phyloP scores from a whole-genome alignment of 2,329 filamentous ascomycete genomes.

The Ophioceras dolichostomum region DNA sequence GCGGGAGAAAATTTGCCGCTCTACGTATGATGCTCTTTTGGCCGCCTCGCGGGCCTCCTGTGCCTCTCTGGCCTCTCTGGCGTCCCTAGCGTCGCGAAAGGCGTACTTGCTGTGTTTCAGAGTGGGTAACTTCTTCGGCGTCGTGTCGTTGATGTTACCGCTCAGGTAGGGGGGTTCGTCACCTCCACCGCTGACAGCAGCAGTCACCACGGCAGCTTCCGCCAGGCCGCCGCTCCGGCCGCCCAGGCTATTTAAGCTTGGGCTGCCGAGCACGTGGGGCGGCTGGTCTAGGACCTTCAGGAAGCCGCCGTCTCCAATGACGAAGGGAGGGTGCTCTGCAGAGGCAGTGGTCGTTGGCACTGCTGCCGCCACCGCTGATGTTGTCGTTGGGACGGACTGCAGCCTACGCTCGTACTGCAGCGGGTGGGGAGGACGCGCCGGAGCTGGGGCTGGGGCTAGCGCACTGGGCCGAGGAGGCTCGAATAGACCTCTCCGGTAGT shows the following conservation, averaged over 20 bases:
- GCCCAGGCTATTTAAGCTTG: conserved; percentile 7
- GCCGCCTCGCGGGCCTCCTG: conserved; percentile 7
- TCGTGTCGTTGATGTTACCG: conserved; percentile 14
- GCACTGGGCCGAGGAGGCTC: too few relatives aligned
- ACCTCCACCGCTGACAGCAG: too few relatives aligned
- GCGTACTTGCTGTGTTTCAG: conserved; percentile 23
- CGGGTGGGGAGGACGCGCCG: neutral
- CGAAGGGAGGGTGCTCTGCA: conserved; percentile 13
- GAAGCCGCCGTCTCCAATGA: conserved; percentile 22
- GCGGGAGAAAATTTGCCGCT: conserved; percentile 4
- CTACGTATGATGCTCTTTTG: conserved; percentile 10
- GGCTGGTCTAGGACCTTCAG: conserved; percentile 19
- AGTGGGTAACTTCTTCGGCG: conserved; percentile 12
- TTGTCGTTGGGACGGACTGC: neutral
- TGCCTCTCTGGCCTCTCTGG: neutral
- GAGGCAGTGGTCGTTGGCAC: neutral
- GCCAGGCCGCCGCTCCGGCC: conserved; percentile 9
- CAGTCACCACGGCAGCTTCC: conserved; percentile 9
- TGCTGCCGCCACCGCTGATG: neutral
- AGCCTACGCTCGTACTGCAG: conserved; percentile 10
- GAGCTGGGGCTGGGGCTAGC: too few relatives aligned
- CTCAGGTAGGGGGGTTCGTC: too few relatives aligned
- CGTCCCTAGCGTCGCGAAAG: conserved; percentile 19
- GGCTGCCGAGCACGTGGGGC: too few relatives aligned
- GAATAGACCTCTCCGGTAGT: too few relatives aligned